Base-by-base conservation (phyloP, 768 basidiomycete species). In the Hypholoma sublateritium region DNA sequence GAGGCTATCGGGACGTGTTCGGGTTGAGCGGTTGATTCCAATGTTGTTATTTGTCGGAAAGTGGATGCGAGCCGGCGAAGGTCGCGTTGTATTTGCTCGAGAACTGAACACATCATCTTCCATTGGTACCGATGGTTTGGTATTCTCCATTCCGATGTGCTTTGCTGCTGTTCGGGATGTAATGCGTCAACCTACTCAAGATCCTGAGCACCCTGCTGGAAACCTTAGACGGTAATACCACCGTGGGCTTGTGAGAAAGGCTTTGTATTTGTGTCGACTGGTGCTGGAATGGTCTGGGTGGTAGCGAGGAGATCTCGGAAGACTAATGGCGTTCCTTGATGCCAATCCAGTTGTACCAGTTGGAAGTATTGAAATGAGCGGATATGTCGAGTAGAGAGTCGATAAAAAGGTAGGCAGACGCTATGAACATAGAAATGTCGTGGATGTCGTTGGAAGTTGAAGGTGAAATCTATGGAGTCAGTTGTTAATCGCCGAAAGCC, bases 31-130 rank as follows among this genome's bases (percentile, higher is more conserved):
- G 58, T 45, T 50, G 16, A 61, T 57, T 46, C 55, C 60, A 5
- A 41, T 34, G 56, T 47, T 44, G 47, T 67, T 61, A 49, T 62
- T 58, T n/a, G 62, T 43, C 21, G 62, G 65, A 44, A 66, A 66
- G 42, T 67, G 62, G 34, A 61, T 62, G 47, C 62, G 69, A 44
- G 59, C 55, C 45, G 65, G 54, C 13, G 65, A 57, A n/a, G 60
- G 24, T 49, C 60, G 56, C 22, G 36, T 28, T 21, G 62, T 43
- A 36, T 46, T 35, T 43, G 64, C 61, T 60, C 61, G 32, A 21
- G 61, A 50, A 48, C 53, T 61, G 53, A 70, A 70, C 11, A 70
- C 61, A 54, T 72, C 69, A 35, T 72, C 68, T 16, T 68, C 67
- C 35, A 56, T 58, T n/a, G 43, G 53, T 22, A 53, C 45, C 43